Evolutionary conservation across 352 stramenopile species (phyloP), one percentile per base, ranked within the genome.

Genomic region (Globisporangium mamillatum): DNA sequence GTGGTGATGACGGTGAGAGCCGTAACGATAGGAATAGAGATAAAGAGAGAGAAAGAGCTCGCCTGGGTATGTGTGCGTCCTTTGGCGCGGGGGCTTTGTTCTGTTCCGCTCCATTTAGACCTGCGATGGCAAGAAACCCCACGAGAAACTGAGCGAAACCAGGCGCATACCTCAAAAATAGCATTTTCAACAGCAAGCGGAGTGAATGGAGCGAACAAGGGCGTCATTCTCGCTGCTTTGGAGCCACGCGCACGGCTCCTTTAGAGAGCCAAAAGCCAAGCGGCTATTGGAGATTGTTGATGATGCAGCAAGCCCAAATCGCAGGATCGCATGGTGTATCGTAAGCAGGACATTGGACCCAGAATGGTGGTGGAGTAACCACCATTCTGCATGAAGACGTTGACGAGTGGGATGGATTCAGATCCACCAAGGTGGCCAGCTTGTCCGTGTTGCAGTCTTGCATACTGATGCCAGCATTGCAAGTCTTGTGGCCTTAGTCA

Each of bases 81-180:
- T 22, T 46, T 41, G 27, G 16, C n/a, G 16, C 56, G 36, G 54
- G 7, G 25, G 44, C 44, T 52, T 25, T 25, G 29, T 25, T 41
- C 38, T 55, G 36, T 55, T 27, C 41, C 14, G 29, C 55, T 60
- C 18, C 55, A 60, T 60, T 64, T 64, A 64, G 59, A 53, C 44
- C 18, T 52, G 44, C 44, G 44, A 52, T 16, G 44, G 24, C 8
- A 52, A 52, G 44, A 52, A 52, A 24, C 44, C 44, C 18, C 41
- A 50, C 5, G 18, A 50, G 41, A 50, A 53, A 52, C 44, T 20
- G 18, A 52, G 59, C 10, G 59, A 50, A 53, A 64, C 59, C 44
- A 53, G 24, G 27, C 27, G 5, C 59, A 18, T 22, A 38, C 32
- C n/a, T 36, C 27, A 22, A 60, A 34, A 60, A 60, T 60, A 60